Base-by-base conservation (phyloP, 2,329 filamentous ascomycete genomes). In the Cadophora luteo-olivacea region DNA sequence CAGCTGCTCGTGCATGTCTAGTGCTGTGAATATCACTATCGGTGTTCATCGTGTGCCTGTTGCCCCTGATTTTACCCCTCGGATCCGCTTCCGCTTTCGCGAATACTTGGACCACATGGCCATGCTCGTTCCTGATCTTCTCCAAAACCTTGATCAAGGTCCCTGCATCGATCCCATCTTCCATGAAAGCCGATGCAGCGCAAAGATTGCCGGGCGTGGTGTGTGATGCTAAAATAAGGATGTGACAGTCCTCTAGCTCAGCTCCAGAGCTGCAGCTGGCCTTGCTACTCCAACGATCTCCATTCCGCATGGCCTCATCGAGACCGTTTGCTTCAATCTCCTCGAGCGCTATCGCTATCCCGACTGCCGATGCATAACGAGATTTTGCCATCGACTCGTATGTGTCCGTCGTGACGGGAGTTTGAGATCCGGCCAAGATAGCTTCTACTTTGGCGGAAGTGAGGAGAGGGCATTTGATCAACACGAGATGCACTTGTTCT, bases 301-400 rank as follows among this genome's bases (percentile, higher is more conserved):
- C 66, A 48, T 64, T 64, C 36, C 69, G 64, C 63, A 76, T 70
- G 57, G 72, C 68, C 32, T 69, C 69, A 55, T 76, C 68, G 4
- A 77, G 68, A 19, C 70, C 61, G 55, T 33, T 62, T 12, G 68
- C 65, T 2, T 62, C 14, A 4, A 78, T 62, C 64, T 78, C 76
- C 5, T 70, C 73, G 12, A 77, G 70, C 36, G 77, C 77, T 12
- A 74, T 64, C 3, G 74, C 74, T 32, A 78, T 75, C 11, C 77
- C 77, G 5, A 78, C 68, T 1, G 77, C 77, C 36, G 73, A 75
- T 12, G 77, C 77, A 62, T 78, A 78, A 9, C 77, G 72, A 12
- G 77, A 79, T 69, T 74, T 75, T 29, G 77, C 77, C 77, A 79
- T 79, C 16, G 75, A 77, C 62, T 78, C 73, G 61, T 79, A 79